These are phyloP conservation scores for Groenewaldozyma salmanticensis DNA, from an alignment of 805 yeast genomes.

Conservation along the genomic window DNA sequence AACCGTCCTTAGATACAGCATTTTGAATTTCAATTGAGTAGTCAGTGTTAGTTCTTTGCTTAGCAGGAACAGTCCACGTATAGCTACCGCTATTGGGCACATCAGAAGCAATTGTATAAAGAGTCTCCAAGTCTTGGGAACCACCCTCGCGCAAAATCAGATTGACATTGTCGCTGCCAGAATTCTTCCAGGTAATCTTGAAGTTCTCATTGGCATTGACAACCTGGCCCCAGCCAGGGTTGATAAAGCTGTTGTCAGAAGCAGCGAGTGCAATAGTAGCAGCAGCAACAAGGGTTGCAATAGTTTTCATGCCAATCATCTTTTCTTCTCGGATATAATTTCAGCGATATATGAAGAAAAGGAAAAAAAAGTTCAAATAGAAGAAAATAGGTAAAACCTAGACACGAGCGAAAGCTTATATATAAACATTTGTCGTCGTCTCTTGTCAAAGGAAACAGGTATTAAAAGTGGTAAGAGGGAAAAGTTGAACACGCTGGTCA, in stretches of 20 bases:
- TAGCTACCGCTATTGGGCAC: conserved; percentile 23
- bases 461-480: too few species aligned
- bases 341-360: not conserved
- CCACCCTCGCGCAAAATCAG: conserved; percentile 23
- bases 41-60: conserved; percentile 15
- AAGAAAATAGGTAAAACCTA: too few species aligned
- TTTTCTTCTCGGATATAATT: not conserved
- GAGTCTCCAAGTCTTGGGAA: conserved; percentile 17
- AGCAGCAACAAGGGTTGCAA: conserved; percentile 2
- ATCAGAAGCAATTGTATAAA: conserved; percentile 20
- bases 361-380: not conserved
- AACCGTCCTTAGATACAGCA: conserved; percentile 10
- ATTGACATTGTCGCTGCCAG: conserved; percentile 18
- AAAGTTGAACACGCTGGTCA: too few species aligned
- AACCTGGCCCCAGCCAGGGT: conserved; percentile 20
- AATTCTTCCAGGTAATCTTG: conserved; percentile 24
- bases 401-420: too few species aligned
- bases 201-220: conserved; percentile 21
- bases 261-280: conserved; percentile 12
- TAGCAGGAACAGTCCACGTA: conserved; percentile 22
- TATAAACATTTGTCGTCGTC: too few species aligned
- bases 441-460: too few species aligned
- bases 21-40: conserved; percentile 21
- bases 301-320: conserved; percentile 1
- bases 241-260: conserved; percentile 16